Conservation (phyloP, 805 yeast species). For the Blastobotrys chiropterorum region DNA sequence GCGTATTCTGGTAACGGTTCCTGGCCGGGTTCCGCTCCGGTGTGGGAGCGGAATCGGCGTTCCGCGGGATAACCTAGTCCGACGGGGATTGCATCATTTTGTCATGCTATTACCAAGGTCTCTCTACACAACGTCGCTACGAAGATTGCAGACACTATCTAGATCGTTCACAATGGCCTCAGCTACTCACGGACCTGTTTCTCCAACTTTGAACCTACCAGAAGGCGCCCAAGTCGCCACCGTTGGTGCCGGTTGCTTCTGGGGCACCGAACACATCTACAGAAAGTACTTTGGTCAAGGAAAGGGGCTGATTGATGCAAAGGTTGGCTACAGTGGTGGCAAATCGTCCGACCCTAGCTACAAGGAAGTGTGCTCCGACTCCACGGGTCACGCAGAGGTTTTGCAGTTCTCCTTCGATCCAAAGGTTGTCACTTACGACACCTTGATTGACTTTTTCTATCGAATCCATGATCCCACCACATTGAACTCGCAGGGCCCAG, state of each 20-base stretch:
- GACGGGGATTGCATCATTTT: neutral
- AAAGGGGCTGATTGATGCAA: constrained; percentile 64
- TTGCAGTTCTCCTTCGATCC: constrained; percentile 83
- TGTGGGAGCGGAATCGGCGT: neutral
- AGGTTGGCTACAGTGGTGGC: constrained; percentile 93
- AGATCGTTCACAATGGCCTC: neutral
- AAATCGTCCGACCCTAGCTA: constrained; percentile 48
- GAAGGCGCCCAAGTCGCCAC: constrained; percentile 49
- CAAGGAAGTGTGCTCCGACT: constrained; percentile 66
- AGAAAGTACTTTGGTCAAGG: constrained; percentile 55
- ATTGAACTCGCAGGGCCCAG: constrained; percentile 77
- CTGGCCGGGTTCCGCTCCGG: too few species aligned
- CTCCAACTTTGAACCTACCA: constrained; percentile 31
- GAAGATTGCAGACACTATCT: neutral
- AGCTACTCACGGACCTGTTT: constrained; percentile 3
- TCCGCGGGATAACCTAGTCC: neutral
- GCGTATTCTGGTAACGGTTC: too few species aligned
- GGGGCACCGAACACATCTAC: constrained; percentile 69
- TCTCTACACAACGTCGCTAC: neutral
- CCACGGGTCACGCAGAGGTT: constrained; percentile 78
- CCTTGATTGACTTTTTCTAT: constrained; percentile 77
- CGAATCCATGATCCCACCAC: constrained; percentile 94
- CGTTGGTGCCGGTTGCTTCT: constrained; percentile 51
- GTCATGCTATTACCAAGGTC: neutral
- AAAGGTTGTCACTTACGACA: constrained; percentile 45